Evolutionary conservation across 345 rosid genomes (phyloP).

Genomic region (Eucalyptus fibrosa): DNA sequence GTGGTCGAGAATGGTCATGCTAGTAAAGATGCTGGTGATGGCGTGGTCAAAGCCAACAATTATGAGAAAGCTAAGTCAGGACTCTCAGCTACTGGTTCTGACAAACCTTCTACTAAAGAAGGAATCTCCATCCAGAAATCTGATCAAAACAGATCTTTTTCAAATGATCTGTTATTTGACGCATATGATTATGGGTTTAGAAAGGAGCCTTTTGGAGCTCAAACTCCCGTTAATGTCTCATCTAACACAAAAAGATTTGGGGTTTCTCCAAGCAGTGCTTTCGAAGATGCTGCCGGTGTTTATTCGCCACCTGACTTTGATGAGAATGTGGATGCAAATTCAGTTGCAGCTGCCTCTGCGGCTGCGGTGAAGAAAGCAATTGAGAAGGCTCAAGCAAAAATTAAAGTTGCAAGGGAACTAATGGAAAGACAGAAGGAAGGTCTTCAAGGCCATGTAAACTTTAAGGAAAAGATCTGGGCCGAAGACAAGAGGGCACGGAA

Average conservation of each 20-base stretch:
- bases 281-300: constrained; percentile 18
- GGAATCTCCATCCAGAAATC: constrained; percentile 8
- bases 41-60: constrained; percentile 5
- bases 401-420: constrained; percentile 61
- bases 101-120: not conserved
- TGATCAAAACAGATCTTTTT: constrained; percentile 12
- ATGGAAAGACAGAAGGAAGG: constrained; percentile 66
- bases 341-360: constrained; percentile 77
- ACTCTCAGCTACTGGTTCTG: constrained; percentile 4
- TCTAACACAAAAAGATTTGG: constrained; percentile 9
- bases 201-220: constrained; percentile 11
- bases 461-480: constrained; percentile 11
- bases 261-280: constrained; percentile 14
- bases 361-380: constrained; percentile 84
- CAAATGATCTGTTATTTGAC: constrained; percentile 22
- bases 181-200: constrained; percentile 14
- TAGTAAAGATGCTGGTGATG: constrained; percentile 1
- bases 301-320: constrained; percentile 53
- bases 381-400: constrained; percentile 75
- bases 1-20: constrained; percentile 2
- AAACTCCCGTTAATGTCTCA: constrained; percentile 10
- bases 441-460: constrained; percentile 21
- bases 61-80: constrained; percentile 9
- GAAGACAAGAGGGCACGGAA: constrained; percentile 11
- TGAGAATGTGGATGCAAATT: constrained; percentile 61